Percentiles rank a stretch among this genome's conserved stretches.
phyloP scores from a whole-genome alignment of 2,329 filamentous ascomycete species.

The Calonectria pseudoreteaudii region DNA sequence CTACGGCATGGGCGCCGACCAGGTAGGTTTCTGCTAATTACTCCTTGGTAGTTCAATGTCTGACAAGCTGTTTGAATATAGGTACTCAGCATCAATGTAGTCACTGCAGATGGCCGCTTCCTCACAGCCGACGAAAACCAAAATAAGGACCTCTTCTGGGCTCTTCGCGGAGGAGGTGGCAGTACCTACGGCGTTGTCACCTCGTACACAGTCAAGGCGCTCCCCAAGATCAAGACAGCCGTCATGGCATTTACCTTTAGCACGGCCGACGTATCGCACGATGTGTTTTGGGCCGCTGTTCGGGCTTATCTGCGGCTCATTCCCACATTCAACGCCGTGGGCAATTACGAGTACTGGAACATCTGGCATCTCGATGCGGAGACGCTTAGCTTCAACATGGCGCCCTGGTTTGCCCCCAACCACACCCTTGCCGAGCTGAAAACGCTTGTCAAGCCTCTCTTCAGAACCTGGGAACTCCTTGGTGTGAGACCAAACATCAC shows the following conservation, averaged over 20 bases:
- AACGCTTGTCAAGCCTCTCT: slow-evolving; percentile 23
- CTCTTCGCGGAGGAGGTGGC: slow-evolving; percentile 55
- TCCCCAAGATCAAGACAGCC: slow-evolving; percentile 44
- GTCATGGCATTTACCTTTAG: slow-evolving; percentile 38
- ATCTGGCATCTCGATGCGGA: slow-evolving; percentile 26
- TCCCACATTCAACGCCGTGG: slow-evolving; percentile 32
- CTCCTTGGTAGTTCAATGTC: neutral
- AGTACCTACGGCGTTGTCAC: slow-evolving; percentile 49
- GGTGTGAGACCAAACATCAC: slow-evolving; percentile 24
- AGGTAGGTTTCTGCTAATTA: slow-evolving; percentile 19
- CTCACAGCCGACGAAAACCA: slow-evolving; percentile 26
- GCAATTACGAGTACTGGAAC: slow-evolving; percentile 40
- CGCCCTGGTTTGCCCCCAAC: slow-evolving; percentile 38
- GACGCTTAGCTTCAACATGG: slow-evolving; percentile 31
- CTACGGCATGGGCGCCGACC: slow-evolving; percentile 37
- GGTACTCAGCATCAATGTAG: slow-evolving; percentile 2
- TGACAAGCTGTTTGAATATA: neutral
- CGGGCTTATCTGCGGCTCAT: slow-evolving; percentile 29
- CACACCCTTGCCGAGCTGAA: slow-evolving; percentile 32
- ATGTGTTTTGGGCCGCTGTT: slow-evolving; percentile 36
- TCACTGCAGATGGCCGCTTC: slow-evolving; percentile 28
- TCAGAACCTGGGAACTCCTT: slow-evolving; percentile 23
- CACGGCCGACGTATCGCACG: slow-evolving; percentile 28
- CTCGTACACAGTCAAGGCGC: slow-evolving; percentile 53
- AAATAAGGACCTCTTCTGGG: slow-evolving; percentile 49